These are phyloP conservation scores for Paecilomyces formosus DNA, from an alignment of 2,329 filamentous ascomycete genomes.

Conservation along the genomic window DNA sequence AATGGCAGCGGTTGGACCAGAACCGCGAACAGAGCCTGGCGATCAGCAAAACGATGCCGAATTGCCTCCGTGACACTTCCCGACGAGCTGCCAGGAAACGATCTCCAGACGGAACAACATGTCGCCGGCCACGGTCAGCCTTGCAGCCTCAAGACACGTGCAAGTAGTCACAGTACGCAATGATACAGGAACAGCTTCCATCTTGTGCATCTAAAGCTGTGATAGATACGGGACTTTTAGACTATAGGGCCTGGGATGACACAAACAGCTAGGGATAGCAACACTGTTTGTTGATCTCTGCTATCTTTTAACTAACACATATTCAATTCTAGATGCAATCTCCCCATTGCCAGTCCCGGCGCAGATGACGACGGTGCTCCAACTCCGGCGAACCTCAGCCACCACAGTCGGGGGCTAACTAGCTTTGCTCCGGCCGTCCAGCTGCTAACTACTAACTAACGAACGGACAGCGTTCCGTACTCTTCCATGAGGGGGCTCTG, in stretches of 20 bases:
- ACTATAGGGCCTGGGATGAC: no score
- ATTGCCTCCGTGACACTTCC: not conserved
- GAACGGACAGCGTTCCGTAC: not conserved
- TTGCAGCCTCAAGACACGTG: not conserved
- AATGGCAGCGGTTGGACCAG: not conserved
- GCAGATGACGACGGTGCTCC: not conserved
- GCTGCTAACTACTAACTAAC: not conserved
- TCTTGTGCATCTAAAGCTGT: no score
- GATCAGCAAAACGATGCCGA: not conserved
- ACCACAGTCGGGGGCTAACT: not conserved
- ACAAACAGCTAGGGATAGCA: no score
- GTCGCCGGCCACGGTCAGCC: not conserved
- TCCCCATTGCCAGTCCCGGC: not conserved
- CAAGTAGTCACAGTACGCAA: not conserved
- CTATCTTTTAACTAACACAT: not conserved
- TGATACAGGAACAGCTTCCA: not conserved
- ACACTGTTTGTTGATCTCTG: not conserved
- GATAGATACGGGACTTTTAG: no score
- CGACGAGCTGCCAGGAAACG: not conserved
- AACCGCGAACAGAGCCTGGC: not conserved
- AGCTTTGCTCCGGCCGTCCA: not conserved
- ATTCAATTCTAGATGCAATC: not conserved
- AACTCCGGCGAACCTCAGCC: not conserved
- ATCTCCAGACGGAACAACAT: not conserved
- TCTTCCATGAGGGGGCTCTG: not conserved